phyloP scores from a whole-genome alignment of 2,329 filamentous ascomycete genomes.

The Penicillium palitans region DNA sequence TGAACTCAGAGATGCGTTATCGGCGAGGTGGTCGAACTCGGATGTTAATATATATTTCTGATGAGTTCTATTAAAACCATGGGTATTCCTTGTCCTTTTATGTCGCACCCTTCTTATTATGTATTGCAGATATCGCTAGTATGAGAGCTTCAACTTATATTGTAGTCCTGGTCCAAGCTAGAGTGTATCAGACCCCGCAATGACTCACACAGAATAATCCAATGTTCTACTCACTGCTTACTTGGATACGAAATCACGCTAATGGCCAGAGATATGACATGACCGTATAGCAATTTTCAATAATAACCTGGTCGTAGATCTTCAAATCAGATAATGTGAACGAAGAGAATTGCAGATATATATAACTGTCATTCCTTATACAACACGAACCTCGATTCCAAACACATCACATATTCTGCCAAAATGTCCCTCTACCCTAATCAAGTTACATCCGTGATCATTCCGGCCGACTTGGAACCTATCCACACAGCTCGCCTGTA shows the following conservation, averaged over 20 bases:
- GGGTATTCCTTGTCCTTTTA: neutral
- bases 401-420: neutral
- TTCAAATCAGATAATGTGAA: neutral
- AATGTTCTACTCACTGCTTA: too few species aligned
- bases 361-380: neutral
- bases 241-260: neutral
- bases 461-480: slow-evolving; percentile 7
- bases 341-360: neutral
- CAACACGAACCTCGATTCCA: neutral
- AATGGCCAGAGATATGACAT: neutral
- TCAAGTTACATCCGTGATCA: slow-evolving; percentile 16
- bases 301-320: too few species aligned
- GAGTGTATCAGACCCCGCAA: neutral
- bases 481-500: slow-evolving; percentile 22
- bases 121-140: neutral
- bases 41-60: too few species aligned
- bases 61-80: neutral
- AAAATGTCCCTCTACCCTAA: slow-evolving; percentile 15
- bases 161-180: neutral
- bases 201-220: neutral
- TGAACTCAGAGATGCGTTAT: too few species aligned
- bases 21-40: neutral
- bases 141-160: too few species aligned
- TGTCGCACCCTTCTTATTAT: neutral
- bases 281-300: too few species aligned